A percentile compares a stretch with the other conserved stretches of the same genome.
Conservation (phyloP, 164 flowering plant genomes). For the Tetracentron sinense region DNA sequence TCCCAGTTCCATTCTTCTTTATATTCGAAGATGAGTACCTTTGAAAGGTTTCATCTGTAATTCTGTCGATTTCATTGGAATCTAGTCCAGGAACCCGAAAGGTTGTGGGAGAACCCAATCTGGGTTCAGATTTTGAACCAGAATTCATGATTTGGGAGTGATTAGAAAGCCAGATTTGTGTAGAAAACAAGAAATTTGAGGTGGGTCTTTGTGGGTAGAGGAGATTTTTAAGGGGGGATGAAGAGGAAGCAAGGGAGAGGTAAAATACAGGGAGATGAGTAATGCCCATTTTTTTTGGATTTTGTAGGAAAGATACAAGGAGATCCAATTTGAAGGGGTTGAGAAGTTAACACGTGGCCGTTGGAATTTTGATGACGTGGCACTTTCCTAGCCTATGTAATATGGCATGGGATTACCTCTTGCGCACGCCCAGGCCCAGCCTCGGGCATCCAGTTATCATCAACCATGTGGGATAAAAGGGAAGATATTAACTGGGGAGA, state of each 20-base stretch:
- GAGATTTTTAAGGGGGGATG: conserved; percentile 9
- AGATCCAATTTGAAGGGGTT: background rate
- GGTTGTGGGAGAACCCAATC: background rate
- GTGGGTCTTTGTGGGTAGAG: conserved; percentile 13
- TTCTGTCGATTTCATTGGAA: conserved; percentile 33
- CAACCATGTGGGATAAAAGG: too few species aligned
- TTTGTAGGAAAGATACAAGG: background rate
- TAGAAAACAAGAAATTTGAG: conserved; percentile 7
- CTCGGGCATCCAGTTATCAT: too few species aligned
- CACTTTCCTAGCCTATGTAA: background rate
- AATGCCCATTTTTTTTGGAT: background rate
- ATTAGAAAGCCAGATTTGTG: conserved; percentile 1
- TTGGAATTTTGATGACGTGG: conserved; percentile 4
- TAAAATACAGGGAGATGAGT: background rate
- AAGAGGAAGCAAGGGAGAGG: too few species aligned
- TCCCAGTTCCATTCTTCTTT: conserved; percentile 54
- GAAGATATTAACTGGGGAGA: too few species aligned
- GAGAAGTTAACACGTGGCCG: background rate
- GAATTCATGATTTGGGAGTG: conserved; percentile 26
- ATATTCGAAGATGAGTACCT: conserved; percentile 35
- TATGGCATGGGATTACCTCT: too few species aligned
- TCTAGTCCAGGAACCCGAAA: conserved; percentile 40
- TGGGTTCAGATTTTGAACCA: conserved; percentile 15
- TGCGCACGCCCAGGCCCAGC: too few species aligned
- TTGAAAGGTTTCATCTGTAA: conserved; percentile 39